A percentile compares a stretch with the other conserved stretches of the same genome.
phyloP scores from a whole-genome alignment of 2,329 filamentous ascomycete genomes.

The Penicillium sp. region DNA sequence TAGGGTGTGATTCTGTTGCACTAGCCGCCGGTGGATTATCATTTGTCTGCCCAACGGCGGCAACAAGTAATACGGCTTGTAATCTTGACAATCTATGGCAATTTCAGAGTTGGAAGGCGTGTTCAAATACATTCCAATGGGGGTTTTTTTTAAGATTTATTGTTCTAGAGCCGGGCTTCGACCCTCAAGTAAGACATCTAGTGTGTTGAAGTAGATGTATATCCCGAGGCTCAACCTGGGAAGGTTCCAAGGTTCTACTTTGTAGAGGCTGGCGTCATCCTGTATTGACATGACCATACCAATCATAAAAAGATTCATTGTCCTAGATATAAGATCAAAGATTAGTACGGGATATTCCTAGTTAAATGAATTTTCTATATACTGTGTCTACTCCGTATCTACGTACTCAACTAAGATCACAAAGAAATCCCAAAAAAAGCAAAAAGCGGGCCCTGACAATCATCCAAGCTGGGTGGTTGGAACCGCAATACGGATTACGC shows the following conservation, averaged over 20 bases:
- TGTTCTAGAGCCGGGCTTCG: not conserved
- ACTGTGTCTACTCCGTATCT: not conserved
- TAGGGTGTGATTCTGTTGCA: conserved; percentile 3
- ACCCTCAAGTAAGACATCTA: not conserved
- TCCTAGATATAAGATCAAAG: not conserved
- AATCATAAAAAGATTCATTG: not conserved
- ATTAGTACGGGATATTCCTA: no score
- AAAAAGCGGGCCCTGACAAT: conserved; percentile 12
- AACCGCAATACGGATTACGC: conserved; percentile 21
- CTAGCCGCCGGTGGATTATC: conserved; percentile 2
- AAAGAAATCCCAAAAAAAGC: not conserved
- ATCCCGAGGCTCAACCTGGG: not conserved
- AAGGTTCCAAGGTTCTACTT: not conserved
- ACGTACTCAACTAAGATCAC: not conserved
- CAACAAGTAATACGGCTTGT: not conserved
- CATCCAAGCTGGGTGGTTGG: conserved; percentile 18
- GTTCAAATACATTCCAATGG: not conserved
- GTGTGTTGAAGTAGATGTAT: not conserved
- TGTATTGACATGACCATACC: conserved; percentile 1
- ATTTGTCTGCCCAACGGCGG: conserved; percentile 12
- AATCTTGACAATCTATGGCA: not conserved
- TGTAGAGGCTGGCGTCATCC: not conserved
- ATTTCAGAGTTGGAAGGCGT: not conserved
- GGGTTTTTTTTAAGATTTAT: not conserved
- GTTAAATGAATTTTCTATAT: no score